phyloP scores from a whole-genome alignment of 2,329 filamentous ascomycete species.

The Parastagonospora avenae region DNA sequence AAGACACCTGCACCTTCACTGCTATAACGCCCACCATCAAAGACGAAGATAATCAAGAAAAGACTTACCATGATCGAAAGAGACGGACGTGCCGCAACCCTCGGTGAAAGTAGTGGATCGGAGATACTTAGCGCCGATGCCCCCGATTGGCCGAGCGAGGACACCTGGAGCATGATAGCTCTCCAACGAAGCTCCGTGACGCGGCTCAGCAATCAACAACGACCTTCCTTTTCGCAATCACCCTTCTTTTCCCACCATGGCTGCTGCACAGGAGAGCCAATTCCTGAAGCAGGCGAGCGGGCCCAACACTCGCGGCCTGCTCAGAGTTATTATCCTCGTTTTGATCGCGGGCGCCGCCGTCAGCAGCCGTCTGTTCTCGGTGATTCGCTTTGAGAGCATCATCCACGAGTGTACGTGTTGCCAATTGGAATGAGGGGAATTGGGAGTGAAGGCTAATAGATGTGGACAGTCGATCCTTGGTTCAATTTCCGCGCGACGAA shows the following conservation, averaged over 20 bases:
- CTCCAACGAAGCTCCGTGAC: constrained; percentile 39
- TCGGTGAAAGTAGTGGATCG: constrained; percentile 6
- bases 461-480: constrained; percentile 87
- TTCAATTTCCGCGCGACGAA: constrained; percentile 99
- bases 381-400: constrained; percentile 98
- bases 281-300: constrained; percentile 79
- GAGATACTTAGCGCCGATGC: constrained; percentile 28
- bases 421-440: constrained; percentile 3
- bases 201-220: constrained; percentile 39
- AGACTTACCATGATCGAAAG: not conserved
- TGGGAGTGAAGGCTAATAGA: constrained; percentile 31
- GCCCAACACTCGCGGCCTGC: constrained; percentile 79
- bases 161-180: constrained; percentile 35
- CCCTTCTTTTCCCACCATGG: constrained; percentile 40
- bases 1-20: too few relatives aligned
- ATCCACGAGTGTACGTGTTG: constrained; percentile 95
- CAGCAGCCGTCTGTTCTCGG: constrained; percentile 93
- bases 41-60: too few relatives aligned
- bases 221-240: constrained; percentile 27
- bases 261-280: constrained; percentile 46
- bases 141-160: constrained; percentile 9
- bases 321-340: constrained; percentile 86
- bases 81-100: not conserved
- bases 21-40: too few relatives aligned
- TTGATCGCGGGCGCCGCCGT: constrained; percentile 92